A percentile compares a stretch with the other conserved stretches of the same genome.
Evolutionary conservation across 2,329 filamentous ascomycete species (phyloP).

Genomic region (Diaporthe helianthi): DNA sequence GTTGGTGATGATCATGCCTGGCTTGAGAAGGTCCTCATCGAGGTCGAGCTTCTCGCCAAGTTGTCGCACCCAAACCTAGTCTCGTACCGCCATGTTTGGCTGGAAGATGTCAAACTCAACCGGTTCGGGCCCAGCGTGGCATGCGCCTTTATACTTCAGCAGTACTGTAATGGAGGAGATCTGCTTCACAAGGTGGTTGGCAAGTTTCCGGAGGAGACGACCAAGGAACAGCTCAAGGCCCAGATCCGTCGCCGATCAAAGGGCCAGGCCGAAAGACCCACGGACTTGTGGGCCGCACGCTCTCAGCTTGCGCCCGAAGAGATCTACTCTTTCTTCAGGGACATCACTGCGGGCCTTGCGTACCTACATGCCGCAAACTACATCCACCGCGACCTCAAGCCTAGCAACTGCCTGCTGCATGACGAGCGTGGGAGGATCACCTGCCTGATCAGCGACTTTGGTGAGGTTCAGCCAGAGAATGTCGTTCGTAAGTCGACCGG

Average conservation of each 20-base stretch:
- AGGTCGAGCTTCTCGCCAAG: conserved; percentile 91
- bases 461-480: conserved; percentile 90
- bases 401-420: conserved; percentile 92
- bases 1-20: conserved; percentile 94
- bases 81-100: conserved; percentile 96
- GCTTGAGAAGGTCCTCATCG: conserved; percentile 91
- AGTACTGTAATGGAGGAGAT: conserved; percentile 96
- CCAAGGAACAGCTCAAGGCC: conserved; percentile 87
- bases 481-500: conserved; percentile 86
- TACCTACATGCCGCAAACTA: conserved; percentile 92
- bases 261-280: conserved; percentile 71
- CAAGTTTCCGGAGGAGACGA: conserved; percentile 65
- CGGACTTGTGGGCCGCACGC: conserved; percentile 51
- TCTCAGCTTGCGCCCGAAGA: conserved; percentile 76
- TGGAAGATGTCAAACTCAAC: conserved; percentile 85
- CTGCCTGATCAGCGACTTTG: conserved; percentile 96
- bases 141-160: conserved; percentile 95
- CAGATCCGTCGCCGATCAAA: conserved; percentile 83
- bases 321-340: conserved; percentile 95
- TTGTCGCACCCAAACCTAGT: conserved; percentile 95
- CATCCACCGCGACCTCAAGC: conserved; percentile 95
- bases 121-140: conserved; percentile 90
- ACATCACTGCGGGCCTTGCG: conserved; percentile 89
- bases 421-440: conserved; percentile 69
- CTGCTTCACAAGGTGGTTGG: conserved; percentile 87